Evolutionary conservation across 2,329 filamentous ascomycete species (phyloP), one percentile per base, ranked within the genome.

Genomic region (Coniella vitis): DNA sequence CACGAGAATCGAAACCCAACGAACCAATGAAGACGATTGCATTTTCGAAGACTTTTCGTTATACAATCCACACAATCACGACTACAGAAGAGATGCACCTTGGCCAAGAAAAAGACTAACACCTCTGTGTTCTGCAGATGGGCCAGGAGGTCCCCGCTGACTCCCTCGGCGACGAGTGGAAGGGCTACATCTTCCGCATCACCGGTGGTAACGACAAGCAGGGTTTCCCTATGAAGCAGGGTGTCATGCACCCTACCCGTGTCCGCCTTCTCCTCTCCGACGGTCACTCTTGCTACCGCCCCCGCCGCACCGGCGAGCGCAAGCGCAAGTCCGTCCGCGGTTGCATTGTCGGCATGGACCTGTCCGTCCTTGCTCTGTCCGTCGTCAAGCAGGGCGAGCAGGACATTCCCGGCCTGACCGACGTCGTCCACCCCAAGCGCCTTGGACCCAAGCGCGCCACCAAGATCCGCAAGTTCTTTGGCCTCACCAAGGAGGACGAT

Each of bases 221-320:
- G 83, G 93, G 93, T 80, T 98, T 98, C 84, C 93, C 93, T 65
- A 98, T 98, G 93, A 98, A 98, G 90, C 94, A 98, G 86, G 93
- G 93, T 82, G 87, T 95, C 73, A 91, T 98, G 83, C 87, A 95
- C 75, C 90, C 93, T 66, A 93, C 88, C 73, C 93, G 93, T 93
- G 93, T 96, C 77, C 86, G 88, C 64, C 90, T 98, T 63, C 87
- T 98, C 67, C 89, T 98, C 69, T 71, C 86, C 70, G 90, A 95
- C 50, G 93, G 93, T 73, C 93, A 97, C 87, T 93, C 89, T 65
- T 98, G 93, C 88, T 98, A 97, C 86, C 91, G 93, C 70, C 84
- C 91, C 71, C 91, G 93, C 76, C 90, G 93, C 72, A 87, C 86
- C 62, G 93, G 93, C 73, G 93, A 98, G 87, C 89, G 93, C 79